Evolutionary conservation across 805 yeast species (phyloP), one percentile per base, ranked within the genome.

Genomic region (Priceomyces fermenticarens): DNA sequence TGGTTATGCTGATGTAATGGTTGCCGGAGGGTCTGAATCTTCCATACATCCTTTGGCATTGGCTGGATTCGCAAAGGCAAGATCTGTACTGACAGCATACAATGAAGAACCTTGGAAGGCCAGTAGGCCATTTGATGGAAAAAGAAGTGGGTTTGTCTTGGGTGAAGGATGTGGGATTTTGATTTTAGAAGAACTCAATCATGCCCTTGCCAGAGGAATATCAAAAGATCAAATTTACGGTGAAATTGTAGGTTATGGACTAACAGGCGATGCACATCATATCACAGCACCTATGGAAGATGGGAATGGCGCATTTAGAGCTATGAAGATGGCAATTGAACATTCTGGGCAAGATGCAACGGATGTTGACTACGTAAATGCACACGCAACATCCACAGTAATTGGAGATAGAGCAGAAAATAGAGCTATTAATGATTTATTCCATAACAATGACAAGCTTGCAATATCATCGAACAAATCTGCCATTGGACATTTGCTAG

Each of bases 21-120:
- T 93, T 8, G 93, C 96, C 7, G 99, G 99, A n/a, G 95, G 97
- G 1, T 70, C 96, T 3, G 99, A 93, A 54, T 81, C 91, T 3
- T 77, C 88, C 10, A 69, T 89, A 7, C 95, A 88, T 56, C 98
- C 97, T 1, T 54, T 90, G 29, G 83, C 96, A 0, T 65, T 93
- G 3, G 85, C 93, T 0, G 98, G 97, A 1, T 93, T 93, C 66
- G 85, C 96, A 2, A 69, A 98, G 33, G 93, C 97, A 3, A 81
- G 87, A 51, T 82, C 95, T 2, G 75, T 93, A 9, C 81, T 82
- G 3, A 76, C 89, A 0, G 72, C 65, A 17, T 83, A 58, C 52
- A 82, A 79, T 44, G 85, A 83, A 35, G 59, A 58, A 2, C 95
- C 96, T 2, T 52, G 53, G 3, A 63, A 65, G 25, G 87, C 95